Evolutionary conservation across 163 green algal species (phyloP), one percentile per base, ranked within the genome.

Genomic region (Volvox carteri): DNA sequence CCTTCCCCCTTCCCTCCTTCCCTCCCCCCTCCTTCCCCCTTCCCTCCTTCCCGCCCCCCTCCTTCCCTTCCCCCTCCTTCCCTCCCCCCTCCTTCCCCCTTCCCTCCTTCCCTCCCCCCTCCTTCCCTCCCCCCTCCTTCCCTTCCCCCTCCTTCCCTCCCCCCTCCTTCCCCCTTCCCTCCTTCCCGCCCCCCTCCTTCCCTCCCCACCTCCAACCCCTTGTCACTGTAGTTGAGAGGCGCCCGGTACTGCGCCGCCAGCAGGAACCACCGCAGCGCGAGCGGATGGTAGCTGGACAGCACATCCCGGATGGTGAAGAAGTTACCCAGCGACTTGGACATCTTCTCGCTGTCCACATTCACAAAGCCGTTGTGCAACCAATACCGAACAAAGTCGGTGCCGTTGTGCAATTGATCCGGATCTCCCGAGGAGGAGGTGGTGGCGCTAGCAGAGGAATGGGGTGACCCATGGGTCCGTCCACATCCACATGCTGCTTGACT

Each of bases 291-390:
- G 67, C 90, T 54, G 48, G 93, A 44, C 56, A 98, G 60, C 42
- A 99, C 97, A 52, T 99, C 95, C 21, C 84, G 44, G 70, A 99
- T 99, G 46, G 97, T 99, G 94, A 99, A 99, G 92, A 99, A 99
- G 94, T 99, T 99, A 56, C 98, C 98, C 11, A 99, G 87, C 2
- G 91, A 97, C 95, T 99, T 99, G 84, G 92, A 93, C 94, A 99
- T 99, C 93, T 99, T 99, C 92, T 99, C 97, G 85, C 92, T 96
- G 86, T 99, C 96, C 50, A 99, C 95, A 54, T 98, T 99, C 41
- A 99, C 96, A 90, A 99, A 98, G 74, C 97, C 98, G 74, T 99
- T 99, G 95, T 99, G 98, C 85, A 99, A 67, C 98, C 97, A 99
- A 92, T 94, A 98, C 9, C 95, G 92, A 7, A 97, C 96, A 92